Conservation (phyloP, 2,329 filamentous ascomycete species). For the Neonectria faginata region DNA sequence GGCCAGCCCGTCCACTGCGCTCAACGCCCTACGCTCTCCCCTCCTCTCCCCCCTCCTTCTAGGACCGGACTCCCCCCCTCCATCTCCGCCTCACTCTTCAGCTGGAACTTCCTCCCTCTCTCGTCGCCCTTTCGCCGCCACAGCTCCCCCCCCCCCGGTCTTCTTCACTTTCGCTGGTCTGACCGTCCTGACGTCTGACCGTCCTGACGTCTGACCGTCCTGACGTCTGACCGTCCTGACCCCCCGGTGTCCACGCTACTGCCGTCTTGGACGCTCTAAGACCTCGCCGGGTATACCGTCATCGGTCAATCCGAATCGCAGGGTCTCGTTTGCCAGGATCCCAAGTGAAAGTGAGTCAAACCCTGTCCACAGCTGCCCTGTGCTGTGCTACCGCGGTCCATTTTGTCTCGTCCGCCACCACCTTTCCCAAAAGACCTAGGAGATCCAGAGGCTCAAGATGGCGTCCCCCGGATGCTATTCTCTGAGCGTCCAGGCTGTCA, state of each 20-base stretch:
- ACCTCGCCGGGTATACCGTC: conserved; percentile 25
- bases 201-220: conserved; percentile 6
- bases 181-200: conserved; percentile 8
- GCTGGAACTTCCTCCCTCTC: not conserved
- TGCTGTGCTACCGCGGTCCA: conserved; percentile 11
- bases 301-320: conserved; percentile 27
- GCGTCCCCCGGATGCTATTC: not conserved
- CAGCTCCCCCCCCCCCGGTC: conserved; percentile 8
- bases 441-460: not conserved
- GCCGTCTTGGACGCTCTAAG: conserved; percentile 15
- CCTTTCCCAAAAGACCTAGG: not conserved
- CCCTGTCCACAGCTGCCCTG: conserved; percentile 10
- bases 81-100: not conserved
- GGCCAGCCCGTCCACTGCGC: not conserved
- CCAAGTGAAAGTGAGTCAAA: conserved; percentile 29
- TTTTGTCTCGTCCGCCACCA: conserved; percentile 5
- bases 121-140: conserved; percentile 10
- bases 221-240: conserved; percentile 9
- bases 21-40: conserved; percentile 10
- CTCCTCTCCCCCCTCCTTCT: conserved; percentile 22
- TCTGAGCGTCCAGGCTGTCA: not conserved
- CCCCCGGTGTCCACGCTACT: conserved; percentile 21
- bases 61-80: not conserved
- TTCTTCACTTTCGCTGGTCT: conserved; percentile 2
- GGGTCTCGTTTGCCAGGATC: conserved; percentile 23